These are phyloP conservation scores for Wickerhamiella siamensis DNA, from an alignment of 805 yeast species.

Conservation along the genomic window DNA sequence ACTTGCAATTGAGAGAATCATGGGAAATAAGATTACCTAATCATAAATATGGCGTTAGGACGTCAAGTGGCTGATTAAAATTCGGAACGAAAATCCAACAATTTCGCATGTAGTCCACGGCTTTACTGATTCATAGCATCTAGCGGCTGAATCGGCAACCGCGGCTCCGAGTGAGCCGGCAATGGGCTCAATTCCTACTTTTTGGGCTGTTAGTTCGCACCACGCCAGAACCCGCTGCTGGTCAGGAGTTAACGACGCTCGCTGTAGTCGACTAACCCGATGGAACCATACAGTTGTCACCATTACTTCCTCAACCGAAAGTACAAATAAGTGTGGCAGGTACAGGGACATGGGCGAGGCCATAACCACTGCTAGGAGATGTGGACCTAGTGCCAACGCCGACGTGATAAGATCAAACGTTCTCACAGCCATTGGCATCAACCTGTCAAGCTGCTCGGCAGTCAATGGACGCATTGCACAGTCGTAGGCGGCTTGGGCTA, in stretches of 20 bases:
- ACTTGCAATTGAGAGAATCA: no score
- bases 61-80: slow-evolving; percentile 9
- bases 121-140: slow-evolving; percentile 16
- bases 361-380: slow-evolving; percentile 15
- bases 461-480: slow-evolving; percentile 1
- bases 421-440: slow-evolving; percentile 13
- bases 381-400: slow-evolving; percentile 17
- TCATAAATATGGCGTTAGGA: no score
- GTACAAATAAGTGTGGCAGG: slow-evolving; percentile 13
- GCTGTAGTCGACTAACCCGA: slow-evolving; percentile 17
- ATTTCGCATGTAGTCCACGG: slow-evolving; percentile 20
- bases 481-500: slow-evolving; percentile 9
- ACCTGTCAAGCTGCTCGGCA: slow-evolving; percentile 5
- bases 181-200: slow-evolving; percentile 13
- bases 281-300: slow-evolving; percentile 21
- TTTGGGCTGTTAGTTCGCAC: slow-evolving; percentile 15
- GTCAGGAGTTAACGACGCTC: not conserved
- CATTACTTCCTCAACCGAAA: slow-evolving; percentile 18
- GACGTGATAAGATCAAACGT: slow-evolving; percentile 18
- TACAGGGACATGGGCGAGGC: slow-evolving; percentile 15
- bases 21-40: no score
- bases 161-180: slow-evolving; percentile 17
- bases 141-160: slow-evolving; percentile 19
- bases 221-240: slow-evolving; percentile 5
- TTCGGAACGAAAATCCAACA: slow-evolving; percentile 15